Evolutionary conservation across 2,329 filamentous ascomycete species (phyloP).

Genomic region (Sporothrix schenckii): DNA sequence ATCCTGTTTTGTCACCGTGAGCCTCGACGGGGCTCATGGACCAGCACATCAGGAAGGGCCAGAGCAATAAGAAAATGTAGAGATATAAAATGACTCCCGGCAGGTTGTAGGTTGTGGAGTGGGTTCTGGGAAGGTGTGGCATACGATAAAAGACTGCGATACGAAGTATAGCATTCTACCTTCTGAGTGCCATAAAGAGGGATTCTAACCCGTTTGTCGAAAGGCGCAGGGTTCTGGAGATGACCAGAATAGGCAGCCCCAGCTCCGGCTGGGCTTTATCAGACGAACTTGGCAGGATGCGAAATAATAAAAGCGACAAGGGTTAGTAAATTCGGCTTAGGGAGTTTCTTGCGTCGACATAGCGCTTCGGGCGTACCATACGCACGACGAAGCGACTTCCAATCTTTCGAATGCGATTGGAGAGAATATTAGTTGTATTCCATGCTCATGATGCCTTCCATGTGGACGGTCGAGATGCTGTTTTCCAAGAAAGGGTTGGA

Average conservation of each 20-base stretch:
- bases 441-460: neutral
- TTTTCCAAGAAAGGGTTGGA: too few species aligned
- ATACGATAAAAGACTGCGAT: neutral
- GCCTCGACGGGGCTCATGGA: neutral
- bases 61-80: neutral
- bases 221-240: neutral
- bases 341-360: neutral
- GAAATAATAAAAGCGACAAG: too few species aligned
- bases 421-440: neutral
- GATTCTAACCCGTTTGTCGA: neutral
- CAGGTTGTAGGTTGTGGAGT: neutral
- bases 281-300: neutral
- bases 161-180: neutral
- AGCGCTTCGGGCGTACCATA: neutral
- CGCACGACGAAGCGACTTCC: too few species aligned
- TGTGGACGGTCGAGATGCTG: neutral
- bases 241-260: neutral
- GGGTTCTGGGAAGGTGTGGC: neutral
- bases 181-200: neutral
- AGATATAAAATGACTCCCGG: conserved; percentile 1
- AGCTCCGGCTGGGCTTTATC: neutral
- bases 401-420: too few species aligned
- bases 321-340: too few species aligned
- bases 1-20: neutral
- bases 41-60: conserved; percentile 20